Base-by-base conservation (phyloP, 1,284 basidiomycete genomes). In the Leccinum fallax region DNA sequence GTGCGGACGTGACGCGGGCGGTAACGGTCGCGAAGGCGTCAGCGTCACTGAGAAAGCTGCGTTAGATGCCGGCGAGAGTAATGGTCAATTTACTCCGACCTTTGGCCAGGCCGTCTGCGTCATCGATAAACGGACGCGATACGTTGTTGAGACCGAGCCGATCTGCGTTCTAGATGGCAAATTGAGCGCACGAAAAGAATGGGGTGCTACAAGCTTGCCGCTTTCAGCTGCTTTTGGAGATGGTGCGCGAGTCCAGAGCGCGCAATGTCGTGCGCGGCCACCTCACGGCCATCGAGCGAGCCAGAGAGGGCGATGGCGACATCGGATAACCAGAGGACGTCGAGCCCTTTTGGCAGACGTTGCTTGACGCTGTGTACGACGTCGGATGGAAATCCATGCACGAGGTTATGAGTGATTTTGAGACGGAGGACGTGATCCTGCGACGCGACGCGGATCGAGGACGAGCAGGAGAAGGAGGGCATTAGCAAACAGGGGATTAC, bases 101-200 rank as follows among this genome's bases (percentile, higher is more conserved):
- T 71, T 81, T 83, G 10, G 78, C 66, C n/a, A 74, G 65, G 54
- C 75, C 79, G 62, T 83, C 81, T 34, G 77, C 72, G n/a, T 77
- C 71, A 60, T 81, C 78, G 51, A 84, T 68, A 63, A 79, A 80
- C 34, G 82, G 67, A 62, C 79, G 74, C 19, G 88, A 87, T 34
- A 89, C 76, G 55, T 77, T 77, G 61, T 80, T 81, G 49, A 90
- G 73, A 40, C 85, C 86, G 7, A 91, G 80, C 61, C 80, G 77
- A 55, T 70, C 65, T 11, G 83, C 76, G 70, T 90, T 89, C 88
- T 91, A 66, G 32, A 62, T 34, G 32, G 55, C 61, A 51, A 60
- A 46, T 32, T 76, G 43, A 73, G 65, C n/a, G 28, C 51, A 58
- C 26, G 24, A 48, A 34, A 43, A 30, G 58, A 61, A 58, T 55